Evolutionary conservation across 306 rosid species (phyloP), one percentile per base, ranked within the genome.

Genomic region (Acmispon strigosus): DNA sequence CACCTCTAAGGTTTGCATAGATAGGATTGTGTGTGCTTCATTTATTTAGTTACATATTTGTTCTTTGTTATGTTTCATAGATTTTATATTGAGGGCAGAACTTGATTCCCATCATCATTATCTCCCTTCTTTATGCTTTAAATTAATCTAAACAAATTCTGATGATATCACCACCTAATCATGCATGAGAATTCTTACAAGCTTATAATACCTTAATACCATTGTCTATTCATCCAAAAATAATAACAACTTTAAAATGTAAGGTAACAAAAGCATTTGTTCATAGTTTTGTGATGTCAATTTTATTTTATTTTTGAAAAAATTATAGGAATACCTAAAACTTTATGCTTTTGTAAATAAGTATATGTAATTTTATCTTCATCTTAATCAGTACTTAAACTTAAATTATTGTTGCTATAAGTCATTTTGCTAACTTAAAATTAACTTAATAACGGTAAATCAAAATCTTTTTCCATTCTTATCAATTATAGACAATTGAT

Each of bases 1-100:
- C 4, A 90, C 90, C 42, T 78, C 94, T 72, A 86, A 86, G 94
- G 96, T 90, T 58, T 47, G 36, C 39, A 70, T 51, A 19, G 24
- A 27, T 27, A 42, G 56, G 10, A 48, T 49, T 4, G 10, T 68
- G 20, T 14, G 27, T 29, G 10, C 22, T 32, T 32, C 8, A 32
- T 32, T 32, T 32, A 32, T 4, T 27, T 27, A 27, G 2, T 22
- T 32, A 32, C 37, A 5, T 27, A 27, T 32, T 32, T 6, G 6
- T 32, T 32, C 37, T 32, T 32, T 32, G 37, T 32, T 8, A 32
- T 32, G 71, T 67, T 36, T 76, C 55, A 39, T 50, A 4, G 19
- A 53, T 78, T 53, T 76, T 49, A n/a, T 16, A 42, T 32, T 41
- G 2, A 22, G 2, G 48, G 52, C 45, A 3, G 5, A 69, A 50